phyloP scores from a whole-genome alignment of 2,329 filamentous ascomycete genomes.

The Leptographium flavum region DNA sequence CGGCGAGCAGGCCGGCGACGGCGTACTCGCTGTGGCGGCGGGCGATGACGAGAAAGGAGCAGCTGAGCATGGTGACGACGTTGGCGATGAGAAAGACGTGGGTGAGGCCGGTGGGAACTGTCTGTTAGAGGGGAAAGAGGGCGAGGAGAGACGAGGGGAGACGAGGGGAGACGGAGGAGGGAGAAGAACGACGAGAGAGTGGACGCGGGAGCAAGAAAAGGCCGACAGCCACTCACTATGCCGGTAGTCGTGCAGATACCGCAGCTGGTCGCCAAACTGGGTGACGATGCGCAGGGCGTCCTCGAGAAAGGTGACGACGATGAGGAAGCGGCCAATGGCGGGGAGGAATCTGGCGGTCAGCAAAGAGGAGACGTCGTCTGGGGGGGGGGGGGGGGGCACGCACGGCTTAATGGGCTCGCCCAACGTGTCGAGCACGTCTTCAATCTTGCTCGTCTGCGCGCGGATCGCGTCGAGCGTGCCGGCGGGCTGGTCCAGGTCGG shows the following conservation, averaged over 20 bases:
- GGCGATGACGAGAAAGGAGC: conserved; percentile 75
- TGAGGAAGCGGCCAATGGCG: conserved; percentile 89
- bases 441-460: conserved; percentile 95
- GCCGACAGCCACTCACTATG: conserved; percentile 55
- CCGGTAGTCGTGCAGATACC: conserved; percentile 85
- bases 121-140: conserved; percentile 3
- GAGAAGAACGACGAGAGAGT: not conserved
- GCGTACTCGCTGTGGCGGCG: conserved; percentile 90
- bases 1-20: conserved; percentile 75
- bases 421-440: conserved; percentile 76
- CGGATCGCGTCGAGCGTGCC: conserved; percentile 79
- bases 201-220: too few species aligned
- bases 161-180: not conserved
- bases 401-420: conserved; percentile 93
- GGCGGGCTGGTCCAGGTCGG: conserved; percentile 39
- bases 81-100: conserved; percentile 88
- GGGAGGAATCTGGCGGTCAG: conserved; percentile 60
- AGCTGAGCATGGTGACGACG: conserved; percentile 72
- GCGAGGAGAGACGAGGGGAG: not conserved
- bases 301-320: conserved; percentile 96
- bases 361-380: not conserved
- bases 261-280: conserved; percentile 90
- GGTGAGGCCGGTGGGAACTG: conserved; percentile 78
- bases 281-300: conserved; percentile 92
- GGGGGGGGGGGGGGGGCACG: conserved; percentile 23